These are phyloP conservation scores for Turritis glabra DNA, from an alignment of 345 rosid genomes.

Conservation along the genomic window DNA sequence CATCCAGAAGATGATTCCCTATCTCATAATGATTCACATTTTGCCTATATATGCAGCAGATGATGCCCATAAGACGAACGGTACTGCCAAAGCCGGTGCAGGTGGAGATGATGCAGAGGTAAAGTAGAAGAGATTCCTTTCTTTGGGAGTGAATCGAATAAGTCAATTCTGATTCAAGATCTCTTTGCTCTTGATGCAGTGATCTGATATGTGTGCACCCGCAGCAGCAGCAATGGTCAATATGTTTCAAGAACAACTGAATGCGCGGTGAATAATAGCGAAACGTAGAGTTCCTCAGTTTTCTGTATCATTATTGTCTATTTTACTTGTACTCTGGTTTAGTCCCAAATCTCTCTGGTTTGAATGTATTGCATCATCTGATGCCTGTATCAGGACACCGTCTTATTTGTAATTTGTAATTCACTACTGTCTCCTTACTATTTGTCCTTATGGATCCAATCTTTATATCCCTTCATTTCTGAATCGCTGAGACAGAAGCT, in stretches of 20 bases:
- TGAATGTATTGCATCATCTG: conserved; percentile 24
- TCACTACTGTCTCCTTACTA: conserved; percentile 9
- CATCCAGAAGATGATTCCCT: background rate
- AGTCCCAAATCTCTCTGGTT: conserved; percentile 15
- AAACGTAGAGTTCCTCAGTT: conserved; percentile 20
- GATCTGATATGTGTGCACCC: conserved; percentile 27
- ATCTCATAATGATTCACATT: background rate
- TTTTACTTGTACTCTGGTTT: conserved; percentile 29
- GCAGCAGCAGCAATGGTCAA: conserved; percentile 16
- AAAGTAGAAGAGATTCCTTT: conserved; percentile 14
- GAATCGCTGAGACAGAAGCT: background rate
- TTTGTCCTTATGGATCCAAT: background rate
- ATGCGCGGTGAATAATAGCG: conserved; percentile 38
- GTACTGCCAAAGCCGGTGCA: conserved; percentile 44
- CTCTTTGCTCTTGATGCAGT: conserved; percentile 27
- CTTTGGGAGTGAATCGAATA: background rate
- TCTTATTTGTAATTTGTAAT: conserved; percentile 16
- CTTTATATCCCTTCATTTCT: conserved; percentile 1
- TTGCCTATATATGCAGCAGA: conserved; percentile 36
- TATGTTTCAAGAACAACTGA: conserved; percentile 27
- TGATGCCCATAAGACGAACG: conserved; percentile 51
- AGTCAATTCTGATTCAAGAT: conserved; percentile 1
- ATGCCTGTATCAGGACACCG: background rate
- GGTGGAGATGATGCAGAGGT: conserved; percentile 44
- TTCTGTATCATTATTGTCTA: conserved; percentile 30